Percentiles rank a stretch among this genome's conserved stretches.
Evolutionary conservation across 1,284 basidiomycete genomes (phyloP).

Genomic region (Ustilago loliicola): DNA sequence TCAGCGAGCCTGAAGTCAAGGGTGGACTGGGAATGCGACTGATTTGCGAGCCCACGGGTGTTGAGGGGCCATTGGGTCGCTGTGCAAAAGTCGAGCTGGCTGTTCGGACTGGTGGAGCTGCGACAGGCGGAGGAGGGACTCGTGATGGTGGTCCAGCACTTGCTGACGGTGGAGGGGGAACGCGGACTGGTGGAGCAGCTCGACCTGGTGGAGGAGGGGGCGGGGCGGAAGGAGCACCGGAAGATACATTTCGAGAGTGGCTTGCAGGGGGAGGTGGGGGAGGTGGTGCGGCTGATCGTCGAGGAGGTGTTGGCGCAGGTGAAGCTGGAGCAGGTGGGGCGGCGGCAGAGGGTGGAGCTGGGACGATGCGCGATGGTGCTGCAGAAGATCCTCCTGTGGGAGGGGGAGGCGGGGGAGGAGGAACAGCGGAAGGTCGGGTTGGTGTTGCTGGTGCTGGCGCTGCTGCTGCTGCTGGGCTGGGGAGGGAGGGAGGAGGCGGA

Average conservation of each 20-base stretch:
- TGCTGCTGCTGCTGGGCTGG: constrained; percentile 21
- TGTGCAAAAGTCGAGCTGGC: constrained; percentile 36
- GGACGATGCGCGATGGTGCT: constrained; percentile 29
- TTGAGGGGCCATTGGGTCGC: constrained; percentile 25
- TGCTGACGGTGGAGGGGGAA: constrained; percentile 76
- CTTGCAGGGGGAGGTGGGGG: constrained; percentile 75
- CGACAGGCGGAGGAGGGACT: constrained; percentile 75
- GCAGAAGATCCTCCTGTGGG: constrained; percentile 13
- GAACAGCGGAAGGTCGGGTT: constrained; percentile 22
- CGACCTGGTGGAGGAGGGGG: constrained; percentile 78
- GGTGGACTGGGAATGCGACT: constrained; percentile 45
- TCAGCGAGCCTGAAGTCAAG: constrained; percentile 33
- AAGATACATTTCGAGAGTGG: constrained; percentile 45
- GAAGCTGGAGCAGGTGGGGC: constrained; percentile 26
- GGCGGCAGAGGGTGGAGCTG: constrained; percentile 26
- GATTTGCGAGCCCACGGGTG: constrained; percentile 6
- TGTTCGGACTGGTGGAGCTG: constrained; percentile 61
- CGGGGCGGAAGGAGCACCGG: constrained; percentile 72
- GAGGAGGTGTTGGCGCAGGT: constrained; percentile 69
- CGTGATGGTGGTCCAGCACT: constrained; percentile 77
- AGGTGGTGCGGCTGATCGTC: constrained; percentile 86
- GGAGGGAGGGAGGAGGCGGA: constrained; percentile 22
- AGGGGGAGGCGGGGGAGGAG: constrained; percentile 33
- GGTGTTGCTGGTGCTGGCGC: constrained; percentile 2
- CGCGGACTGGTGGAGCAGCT: constrained; percentile 80